These are phyloP conservation scores for Termitomyces sp. DNA, from an alignment of 768 basidiomycete species.

Conservation along the genomic window DNA sequence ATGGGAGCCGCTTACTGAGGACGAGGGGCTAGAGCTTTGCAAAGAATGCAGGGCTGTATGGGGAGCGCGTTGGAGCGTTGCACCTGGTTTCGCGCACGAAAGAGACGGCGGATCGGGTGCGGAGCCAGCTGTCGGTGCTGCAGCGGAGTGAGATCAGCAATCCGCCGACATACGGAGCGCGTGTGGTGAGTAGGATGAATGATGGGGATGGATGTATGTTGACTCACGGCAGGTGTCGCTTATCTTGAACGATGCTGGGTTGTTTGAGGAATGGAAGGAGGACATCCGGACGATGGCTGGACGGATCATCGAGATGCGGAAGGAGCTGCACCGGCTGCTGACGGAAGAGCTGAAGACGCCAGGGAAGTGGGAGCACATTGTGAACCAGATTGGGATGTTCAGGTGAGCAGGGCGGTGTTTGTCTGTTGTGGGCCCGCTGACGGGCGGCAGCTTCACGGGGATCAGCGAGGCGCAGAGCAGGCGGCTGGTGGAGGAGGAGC, in stretches of 20 bases:
- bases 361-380: constrained; percentile 94
- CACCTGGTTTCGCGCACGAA: constrained; percentile 65
- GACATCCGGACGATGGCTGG: constrained; percentile 93
- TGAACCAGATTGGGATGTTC: constrained; percentile 97
- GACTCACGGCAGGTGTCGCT: constrained; percentile 52
- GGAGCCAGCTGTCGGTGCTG: constrained; percentile 87
- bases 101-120: constrained; percentile 67
- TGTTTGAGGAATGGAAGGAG: constrained; percentile 85
- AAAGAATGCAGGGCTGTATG: constrained; percentile 94
- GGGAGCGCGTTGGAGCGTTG: constrained; percentile 91
- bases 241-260: constrained; percentile 67
- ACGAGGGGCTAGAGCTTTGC: constrained; percentile 72
- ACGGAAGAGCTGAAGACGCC: constrained; percentile 80
- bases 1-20: not conserved
- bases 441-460: constrained; percentile 68
- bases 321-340: constrained; percentile 67
- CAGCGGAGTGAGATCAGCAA: constrained; percentile 95
- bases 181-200: constrained; percentile 45
- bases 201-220: not conserved
- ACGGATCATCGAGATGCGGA: constrained; percentile 89
- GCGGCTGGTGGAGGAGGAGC: constrained; percentile 62
- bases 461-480: constrained; percentile 61
- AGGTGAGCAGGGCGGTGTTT: constrained; percentile 40
- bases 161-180: constrained; percentile 87
- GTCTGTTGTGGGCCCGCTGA: not conserved